A percentile compares a stretch with the other conserved stretches of the same genome.
Evolutionary conservation across 2,329 filamentous ascomycete genomes (phyloP).

Genomic region (Aspergillus sp.): DNA sequence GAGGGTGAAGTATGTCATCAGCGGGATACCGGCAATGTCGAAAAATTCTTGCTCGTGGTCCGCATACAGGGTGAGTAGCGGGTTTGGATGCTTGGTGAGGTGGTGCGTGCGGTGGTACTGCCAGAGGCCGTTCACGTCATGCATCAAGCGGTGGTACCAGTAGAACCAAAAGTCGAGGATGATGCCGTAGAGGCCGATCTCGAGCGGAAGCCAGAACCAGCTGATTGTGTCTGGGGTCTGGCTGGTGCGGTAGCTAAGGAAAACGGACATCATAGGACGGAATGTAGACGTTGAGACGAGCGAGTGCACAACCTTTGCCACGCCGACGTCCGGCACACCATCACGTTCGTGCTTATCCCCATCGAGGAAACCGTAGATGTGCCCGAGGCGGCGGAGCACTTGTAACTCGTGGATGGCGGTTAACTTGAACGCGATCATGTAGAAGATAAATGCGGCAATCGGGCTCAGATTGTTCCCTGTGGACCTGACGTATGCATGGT

Average conservation of each 20-base stretch:
- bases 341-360: slow-evolving; percentile 22
- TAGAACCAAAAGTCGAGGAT: slow-evolving; percentile 25
- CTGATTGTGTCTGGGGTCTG: slow-evolving; percentile 12
- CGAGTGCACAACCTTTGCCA: slow-evolving; percentile 18
- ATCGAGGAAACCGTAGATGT: slow-evolving; percentile 18
- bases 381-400: slow-evolving; percentile 17
- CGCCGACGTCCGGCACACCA: slow-evolving; percentile 19
- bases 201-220: slow-evolving; percentile 16
- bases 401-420: slow-evolving; percentile 21
- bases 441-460: slow-evolving; percentile 15
- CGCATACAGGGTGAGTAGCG: slow-evolving; percentile 18
- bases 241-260: slow-evolving; percentile 14
- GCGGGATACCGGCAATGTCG: slow-evolving; percentile 18
- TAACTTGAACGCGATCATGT: slow-evolving; percentile 16
- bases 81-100: slow-evolving; percentile 21
- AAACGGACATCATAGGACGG: slow-evolving; percentile 20
- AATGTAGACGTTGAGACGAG: slow-evolving; percentile 17
- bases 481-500: slow-evolving; percentile 16
- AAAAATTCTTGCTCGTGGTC: slow-evolving; percentile 21
- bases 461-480: slow-evolving; percentile 16
- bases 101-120: slow-evolving; percentile 22
- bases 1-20: slow-evolving; percentile 17
- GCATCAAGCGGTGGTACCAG: slow-evolving; percentile 22
- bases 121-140: slow-evolving; percentile 17
- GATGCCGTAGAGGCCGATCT: slow-evolving; percentile 17